These are phyloP conservation scores for Amniculicola lignicola DNA, from an alignment of 495 filamentous ascomycete species.

Conservation along the genomic window DNA sequence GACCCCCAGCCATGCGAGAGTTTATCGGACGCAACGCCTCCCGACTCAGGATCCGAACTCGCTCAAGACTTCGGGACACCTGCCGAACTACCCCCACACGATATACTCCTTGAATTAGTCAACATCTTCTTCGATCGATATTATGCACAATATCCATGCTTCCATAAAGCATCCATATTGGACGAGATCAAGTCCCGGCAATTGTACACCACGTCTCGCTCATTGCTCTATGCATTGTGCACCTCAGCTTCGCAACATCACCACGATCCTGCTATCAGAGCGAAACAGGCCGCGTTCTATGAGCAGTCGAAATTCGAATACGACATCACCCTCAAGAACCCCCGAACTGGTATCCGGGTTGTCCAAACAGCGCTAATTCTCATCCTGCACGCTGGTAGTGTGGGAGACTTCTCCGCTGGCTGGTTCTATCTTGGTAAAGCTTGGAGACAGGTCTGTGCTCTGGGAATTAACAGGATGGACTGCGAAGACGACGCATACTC, in stretches of 20 bases:
- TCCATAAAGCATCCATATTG: conserved; percentile 17
- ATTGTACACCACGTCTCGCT: conserved; percentile 13
- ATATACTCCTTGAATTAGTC: conserved; percentile 15
- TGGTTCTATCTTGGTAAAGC: conserved; percentile 24
- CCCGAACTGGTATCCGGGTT: conserved; percentile 10
- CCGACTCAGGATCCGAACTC: background rate
- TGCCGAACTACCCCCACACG: conserved; percentile 6
- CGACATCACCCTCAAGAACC: conserved; percentile 17
- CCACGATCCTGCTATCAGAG: conserved; percentile 12
- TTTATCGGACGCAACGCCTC: background rate
- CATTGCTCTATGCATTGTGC: conserved; percentile 19
- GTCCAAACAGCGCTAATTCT: conserved; percentile 22
- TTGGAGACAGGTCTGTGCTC: conserved; percentile 24
- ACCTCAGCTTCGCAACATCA: conserved; percentile 14
- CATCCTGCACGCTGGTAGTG: conserved; percentile 6
- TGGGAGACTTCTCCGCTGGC: conserved; percentile 21
- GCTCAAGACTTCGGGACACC: background rate
- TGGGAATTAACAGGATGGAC: conserved; percentile 23
- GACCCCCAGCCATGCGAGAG: no score
- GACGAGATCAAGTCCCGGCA: conserved; percentile 4
- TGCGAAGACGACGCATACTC: background rate
- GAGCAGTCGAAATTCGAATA: conserved; percentile 24
- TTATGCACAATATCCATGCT: conserved; percentile 17
- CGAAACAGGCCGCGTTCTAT: conserved; percentile 5
- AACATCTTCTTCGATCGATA: conserved; percentile 20